A percentile compares a stretch with the other conserved stretches of the same genome.
Evolutionary conservation across 176 grass and related monocot genomes (phyloP).

Genomic region (Paspalum notatum): DNA sequence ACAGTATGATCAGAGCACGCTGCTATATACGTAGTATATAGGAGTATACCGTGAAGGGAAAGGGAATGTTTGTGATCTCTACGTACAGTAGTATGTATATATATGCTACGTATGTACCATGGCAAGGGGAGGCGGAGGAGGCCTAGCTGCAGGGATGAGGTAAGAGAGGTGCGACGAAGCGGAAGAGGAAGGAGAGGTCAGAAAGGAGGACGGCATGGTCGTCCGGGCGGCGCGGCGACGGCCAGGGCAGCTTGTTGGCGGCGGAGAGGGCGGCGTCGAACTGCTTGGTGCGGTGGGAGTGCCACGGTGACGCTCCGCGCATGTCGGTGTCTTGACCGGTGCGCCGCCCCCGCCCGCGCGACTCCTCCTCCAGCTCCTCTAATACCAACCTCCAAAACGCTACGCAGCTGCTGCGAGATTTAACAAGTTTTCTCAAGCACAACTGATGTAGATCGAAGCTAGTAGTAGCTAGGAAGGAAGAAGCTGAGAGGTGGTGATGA

Average conservation of each 20-base stretch:
- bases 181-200: conserved; percentile 54
- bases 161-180: conserved; percentile 58
- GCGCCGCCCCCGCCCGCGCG: conserved; percentile 11
- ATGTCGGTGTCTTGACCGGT: conserved; percentile 61
- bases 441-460: background rate
- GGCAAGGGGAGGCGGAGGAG: conserved; percentile 7
- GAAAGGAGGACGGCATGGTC: conserved; percentile 52
- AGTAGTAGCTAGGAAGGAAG: background rate
- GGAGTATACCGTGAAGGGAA: too few relatives aligned
- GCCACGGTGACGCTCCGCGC: conserved; percentile 58
- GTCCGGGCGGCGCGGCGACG: conserved; percentile 34
- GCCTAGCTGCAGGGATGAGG: conserved; percentile 48
- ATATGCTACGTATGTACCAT: background rate
- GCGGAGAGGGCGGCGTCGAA: conserved; percentile 11
- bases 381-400: background rate
- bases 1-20: too few relatives aligned
- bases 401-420: conserved; percentile 7
- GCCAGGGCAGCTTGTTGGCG: conserved; percentile 44
- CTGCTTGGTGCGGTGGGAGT: conserved; percentile 47
- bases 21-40: too few relatives aligned
- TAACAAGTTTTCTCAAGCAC: background rate
- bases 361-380: background rate
- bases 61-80: background rate
- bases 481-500: background rate
- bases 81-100: too few relatives aligned